Evolutionary conservation across 1,284 basidiomycete genomes (phyloP).

Genomic region (Cryptococcus deneoformans): DNA sequence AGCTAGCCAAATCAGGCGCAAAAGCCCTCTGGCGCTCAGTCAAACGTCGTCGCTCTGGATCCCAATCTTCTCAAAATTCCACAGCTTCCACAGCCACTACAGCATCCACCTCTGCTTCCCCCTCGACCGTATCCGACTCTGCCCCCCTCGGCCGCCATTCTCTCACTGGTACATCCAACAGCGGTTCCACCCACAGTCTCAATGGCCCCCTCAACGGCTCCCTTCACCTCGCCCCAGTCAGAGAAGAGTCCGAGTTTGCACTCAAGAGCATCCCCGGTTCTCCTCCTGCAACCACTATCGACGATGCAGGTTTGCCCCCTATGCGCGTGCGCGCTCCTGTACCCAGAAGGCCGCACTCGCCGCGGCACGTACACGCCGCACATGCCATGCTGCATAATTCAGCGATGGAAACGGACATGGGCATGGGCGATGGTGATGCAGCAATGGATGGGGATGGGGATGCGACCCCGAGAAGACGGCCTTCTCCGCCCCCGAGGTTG

Average conservation of each 20-base stretch:
- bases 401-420: background rate
- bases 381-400: background rate
- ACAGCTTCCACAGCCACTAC: slow-evolving; percentile 7
- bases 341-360: background rate
- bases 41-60: slow-evolving; percentile 10
- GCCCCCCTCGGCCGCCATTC: too few relatives aligned
- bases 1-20: slow-evolving; percentile 34
- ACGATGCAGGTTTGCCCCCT: background rate
- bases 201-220: too few relatives aligned
- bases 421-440: slow-evolving; percentile 1
- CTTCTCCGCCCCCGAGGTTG: slow-evolving; percentile 15
- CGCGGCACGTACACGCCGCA: background rate
- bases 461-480: slow-evolving; percentile 14
- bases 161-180: too few relatives aligned
- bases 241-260: too few relatives aligned
- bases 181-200: too few relatives aligned
- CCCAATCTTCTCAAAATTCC: slow-evolving; percentile 4
- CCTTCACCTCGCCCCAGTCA: too few relatives aligned
- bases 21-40: slow-evolving; percentile 44
- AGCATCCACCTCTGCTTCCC: slow-evolving; percentile 4
- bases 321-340: background rate
- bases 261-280: background rate
- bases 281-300: background rate
- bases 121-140: background rate
- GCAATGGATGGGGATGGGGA: slow-evolving; percentile 10